Conservation (phyloP, 176 grass and related monocot genomes). For the Avena atlantica region DNA sequence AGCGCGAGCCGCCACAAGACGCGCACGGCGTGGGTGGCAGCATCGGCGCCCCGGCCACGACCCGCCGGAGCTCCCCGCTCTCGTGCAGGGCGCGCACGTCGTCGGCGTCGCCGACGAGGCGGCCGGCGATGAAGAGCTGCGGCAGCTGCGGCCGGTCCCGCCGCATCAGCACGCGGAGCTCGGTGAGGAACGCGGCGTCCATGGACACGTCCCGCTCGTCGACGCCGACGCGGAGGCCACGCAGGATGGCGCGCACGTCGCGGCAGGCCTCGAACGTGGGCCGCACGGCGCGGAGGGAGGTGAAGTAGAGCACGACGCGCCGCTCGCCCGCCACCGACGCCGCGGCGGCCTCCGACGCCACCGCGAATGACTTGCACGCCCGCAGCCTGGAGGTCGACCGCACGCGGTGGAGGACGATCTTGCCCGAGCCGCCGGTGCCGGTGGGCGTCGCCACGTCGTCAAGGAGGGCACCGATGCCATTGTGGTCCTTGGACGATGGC, state of each 20-base stretch:
- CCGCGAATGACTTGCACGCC: constrained; percentile 57
- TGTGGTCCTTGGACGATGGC: constrained; percentile 37
- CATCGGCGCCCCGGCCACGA: constrained; percentile 57
- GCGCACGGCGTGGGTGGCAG: constrained; percentile 49
- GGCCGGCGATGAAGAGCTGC: constrained; percentile 83
- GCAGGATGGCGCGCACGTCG: constrained; percentile 67
- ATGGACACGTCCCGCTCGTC: constrained; percentile 94
- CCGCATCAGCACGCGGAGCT: constrained; percentile 63
- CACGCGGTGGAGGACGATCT: constrained; percentile 49
- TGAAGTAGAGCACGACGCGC: constrained; percentile 88
- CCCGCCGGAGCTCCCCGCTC: constrained; percentile 66
- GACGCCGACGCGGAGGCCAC: constrained; percentile 71
- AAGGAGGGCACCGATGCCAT: constrained; percentile 53
- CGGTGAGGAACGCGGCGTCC: constrained; percentile 74
- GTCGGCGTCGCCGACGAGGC: constrained; percentile 70
- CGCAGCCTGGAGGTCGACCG: constrained; percentile 48
- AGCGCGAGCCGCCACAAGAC: constrained; percentile 67
- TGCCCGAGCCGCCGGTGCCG: neutral
- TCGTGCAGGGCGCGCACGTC: constrained; percentile 81
- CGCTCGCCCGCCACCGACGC: constrained; percentile 45
- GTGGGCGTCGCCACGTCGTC: constrained; percentile 20
- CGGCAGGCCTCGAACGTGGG: constrained; percentile 75
- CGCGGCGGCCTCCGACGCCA: constrained; percentile 41
- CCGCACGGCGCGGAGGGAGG: constrained; percentile 79
- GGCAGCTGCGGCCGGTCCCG: constrained; percentile 50